Conservation (phyloP, 257 asterid genomes). For the Anisodus acutangulus region DNA sequence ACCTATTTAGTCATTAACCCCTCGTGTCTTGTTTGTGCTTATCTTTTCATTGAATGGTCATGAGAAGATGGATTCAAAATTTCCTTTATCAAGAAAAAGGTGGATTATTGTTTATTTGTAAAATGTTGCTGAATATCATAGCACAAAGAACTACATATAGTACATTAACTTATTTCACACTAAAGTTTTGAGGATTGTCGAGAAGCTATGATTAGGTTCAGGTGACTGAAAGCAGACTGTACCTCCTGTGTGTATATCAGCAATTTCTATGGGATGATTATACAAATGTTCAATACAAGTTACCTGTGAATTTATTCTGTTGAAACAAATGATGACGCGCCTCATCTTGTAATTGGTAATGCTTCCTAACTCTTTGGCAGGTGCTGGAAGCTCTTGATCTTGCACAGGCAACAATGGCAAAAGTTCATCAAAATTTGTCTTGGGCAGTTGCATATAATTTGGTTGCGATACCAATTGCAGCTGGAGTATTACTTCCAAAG, state of each 20-base stretch:
- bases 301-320: neutral
- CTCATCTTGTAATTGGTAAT: slow-evolving; percentile 10
- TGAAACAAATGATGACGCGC: neutral
- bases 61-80: slow-evolving; percentile 13
- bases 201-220: neutral
- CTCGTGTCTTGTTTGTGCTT: neutral
- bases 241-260: neutral
- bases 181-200: neutral
- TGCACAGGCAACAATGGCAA: slow-evolving; percentile 84
- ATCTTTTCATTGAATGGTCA: slow-evolving; percentile 17
- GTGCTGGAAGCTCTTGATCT: slow-evolving; percentile 90
- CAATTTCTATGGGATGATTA: neutral
- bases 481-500: slow-evolving; percentile 85
- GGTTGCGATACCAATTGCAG: slow-evolving; percentile 89
- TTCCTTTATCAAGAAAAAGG: neutral
- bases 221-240: slow-evolving; percentile 8
- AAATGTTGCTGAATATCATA: neutral
- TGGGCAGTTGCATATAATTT: slow-evolving; percentile 96
- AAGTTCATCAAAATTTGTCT: slow-evolving; percentile 86
- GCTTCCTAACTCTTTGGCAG: slow-evolving; percentile 49
- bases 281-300: neutral
- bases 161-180: neutral
- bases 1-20: neutral
- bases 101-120: neutral
- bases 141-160: neutral